These are phyloP conservation scores for Ophiocordyceps camponoti-leonardi DNA, from an alignment of 2,329 filamentous ascomycete species.

Conservation along the genomic window DNA sequence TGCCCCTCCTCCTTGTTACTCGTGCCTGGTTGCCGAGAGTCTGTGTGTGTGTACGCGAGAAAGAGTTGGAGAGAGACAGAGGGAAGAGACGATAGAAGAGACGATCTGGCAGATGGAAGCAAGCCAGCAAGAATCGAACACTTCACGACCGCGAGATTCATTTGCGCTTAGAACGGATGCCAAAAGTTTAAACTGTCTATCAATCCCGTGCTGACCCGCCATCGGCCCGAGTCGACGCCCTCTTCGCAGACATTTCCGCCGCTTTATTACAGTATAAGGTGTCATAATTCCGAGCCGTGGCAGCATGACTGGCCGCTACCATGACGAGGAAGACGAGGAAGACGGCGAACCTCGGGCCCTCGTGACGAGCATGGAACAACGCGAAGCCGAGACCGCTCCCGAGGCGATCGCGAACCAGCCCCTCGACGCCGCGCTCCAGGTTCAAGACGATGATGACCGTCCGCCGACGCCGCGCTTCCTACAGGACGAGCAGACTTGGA, in stretches of 20 bases:
- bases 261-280: neutral
- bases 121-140: neutral
- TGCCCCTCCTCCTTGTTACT: too few relatives aligned
- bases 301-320: constrained; percentile 14
- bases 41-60: too few relatives aligned
- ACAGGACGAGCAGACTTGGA: constrained; percentile 30
- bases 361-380: constrained; percentile 17
- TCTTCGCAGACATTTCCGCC: neutral
- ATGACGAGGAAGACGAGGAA: neutral
- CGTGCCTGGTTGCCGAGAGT: too few relatives aligned
- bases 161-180: neutral
- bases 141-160: neutral
- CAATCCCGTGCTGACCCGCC: constrained; percentile 1
- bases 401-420: constrained; percentile 19
- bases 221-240: neutral
- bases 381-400: constrained; percentile 7
- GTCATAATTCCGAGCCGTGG: neutral
- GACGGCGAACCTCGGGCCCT: constrained; percentile 20
- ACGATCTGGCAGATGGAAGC: too few relatives aligned
- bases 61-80: too few relatives aligned
- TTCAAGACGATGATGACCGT: constrained; percentile 22
- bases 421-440: constrained; percentile 22
- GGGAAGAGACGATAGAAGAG: too few relatives aligned
- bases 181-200: neutral
- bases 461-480: constrained; percentile 42